Evolutionary conservation across 2,329 filamentous ascomycete genomes (phyloP), one percentile per base, ranked within the genome.

Genomic region (Ophiostoma ips): DNA sequence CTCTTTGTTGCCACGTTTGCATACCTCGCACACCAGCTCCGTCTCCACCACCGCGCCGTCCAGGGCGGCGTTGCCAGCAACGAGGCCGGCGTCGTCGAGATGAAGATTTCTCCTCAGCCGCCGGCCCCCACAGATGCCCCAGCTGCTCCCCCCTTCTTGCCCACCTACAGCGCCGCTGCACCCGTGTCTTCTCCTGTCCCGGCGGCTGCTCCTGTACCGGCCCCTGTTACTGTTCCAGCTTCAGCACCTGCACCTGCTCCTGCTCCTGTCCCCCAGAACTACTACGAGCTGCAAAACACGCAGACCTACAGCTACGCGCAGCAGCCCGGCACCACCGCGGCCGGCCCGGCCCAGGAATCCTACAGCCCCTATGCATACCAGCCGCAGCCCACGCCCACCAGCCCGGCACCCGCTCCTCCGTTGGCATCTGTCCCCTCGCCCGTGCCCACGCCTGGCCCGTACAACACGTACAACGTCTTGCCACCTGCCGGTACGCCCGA

Each of bases 1-100:
- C 45, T 62, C 9, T 71, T 71, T 49, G 62, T 69, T 9, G 68
- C 66, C 2, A 67, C 69, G 0, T 70, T 69, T 50, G 67, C 67
- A 18, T 70, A 70, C 53, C 59, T 72, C 4, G 56, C 60, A n/a
- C 59, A 61, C 50, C 57, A 58, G 30, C 56, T 60, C 51, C 62
- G 59, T 33, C 51, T 61, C 33, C 57, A 60, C 54, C 56, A 55
- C 44, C 53, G 57, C 38, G 51, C 50, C 15, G 56, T 57, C 46
- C 59, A 56, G 48, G 35, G 40, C 8, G 46, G 48, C 44, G 37
- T 44, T 4, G 10, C 46, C 31, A 41, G 50, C 46, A 52, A 58
- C 54, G 58, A 58, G 41, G 53, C 49, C 16, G 58, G 54, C 4
- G 52, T 58, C 46, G 53, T 60, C 51, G 61, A 63, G 57, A 58